These are phyloP conservation scores for Sporisorium iseilematis-ciliati DNA, from an alignment of 1,284 basidiomycete species.

Conservation along the genomic window DNA sequence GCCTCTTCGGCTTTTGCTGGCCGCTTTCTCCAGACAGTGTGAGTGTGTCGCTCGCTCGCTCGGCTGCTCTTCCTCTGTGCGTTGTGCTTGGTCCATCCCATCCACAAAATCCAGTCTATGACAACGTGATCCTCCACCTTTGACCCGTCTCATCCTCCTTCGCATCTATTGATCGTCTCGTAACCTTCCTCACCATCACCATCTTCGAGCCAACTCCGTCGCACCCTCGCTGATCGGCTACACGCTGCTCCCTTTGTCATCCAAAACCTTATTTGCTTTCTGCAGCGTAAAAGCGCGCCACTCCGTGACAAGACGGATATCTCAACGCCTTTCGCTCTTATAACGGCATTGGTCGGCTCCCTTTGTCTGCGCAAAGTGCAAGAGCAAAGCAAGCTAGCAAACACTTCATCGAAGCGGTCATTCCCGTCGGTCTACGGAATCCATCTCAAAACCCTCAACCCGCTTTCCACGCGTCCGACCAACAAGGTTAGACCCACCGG, in stretches of 20 bases:
- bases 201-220: neutral
- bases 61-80: no score
- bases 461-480: conserved; percentile 9
- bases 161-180: no score
- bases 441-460: conserved; percentile 10
- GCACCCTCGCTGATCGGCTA: conserved; percentile 1
- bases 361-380: neutral
- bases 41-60: no score
- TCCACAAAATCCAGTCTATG: neutral
- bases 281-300: no score
- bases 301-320: conserved; percentile 15
- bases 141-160: neutral
- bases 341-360: neutral
- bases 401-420: neutral
- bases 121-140: conserved; percentile 9
- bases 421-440: conserved; percentile 19
- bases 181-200: neutral
- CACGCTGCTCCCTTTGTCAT: neutral
- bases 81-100: neutral
- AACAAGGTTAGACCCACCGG: conserved; percentile 26
- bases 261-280: no score
- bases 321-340: neutral
- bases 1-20: neutral
- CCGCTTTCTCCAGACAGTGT: neutral
- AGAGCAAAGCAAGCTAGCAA: neutral